Evolutionary conservation across 768 basidiomycete species (phyloP).

Genomic region (Suillus hirtellus): DNA sequence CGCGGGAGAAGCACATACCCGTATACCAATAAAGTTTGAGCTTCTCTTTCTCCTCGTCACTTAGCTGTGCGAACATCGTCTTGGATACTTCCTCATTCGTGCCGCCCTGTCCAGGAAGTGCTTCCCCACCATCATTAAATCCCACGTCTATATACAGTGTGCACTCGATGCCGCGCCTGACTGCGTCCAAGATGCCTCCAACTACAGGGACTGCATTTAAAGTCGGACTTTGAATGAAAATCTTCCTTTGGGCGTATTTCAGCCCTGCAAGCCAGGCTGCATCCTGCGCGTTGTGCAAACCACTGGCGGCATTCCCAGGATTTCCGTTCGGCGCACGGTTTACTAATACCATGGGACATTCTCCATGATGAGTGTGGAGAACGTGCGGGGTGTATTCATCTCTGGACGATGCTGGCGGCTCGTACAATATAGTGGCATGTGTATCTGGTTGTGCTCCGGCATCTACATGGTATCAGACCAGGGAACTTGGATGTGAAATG

Average conservation of each 20-base stretch:
- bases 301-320: conserved; percentile 41
- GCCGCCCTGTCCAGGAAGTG: conserved; percentile 67
- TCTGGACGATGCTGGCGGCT: conserved; percentile 25
- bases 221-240: conserved; percentile 78
- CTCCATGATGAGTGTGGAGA: conserved; percentile 54
- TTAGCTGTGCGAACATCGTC: conserved; percentile 54
- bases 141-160: conserved; percentile 61
- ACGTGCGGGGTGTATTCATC: conserved; percentile 64
- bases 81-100: conserved; percentile 70
- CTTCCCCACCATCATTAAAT: conserved; percentile 59
- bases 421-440: conserved; percentile 29
- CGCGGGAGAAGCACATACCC: conserved; percentile 19
- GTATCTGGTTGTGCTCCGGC: conserved; percentile 39
- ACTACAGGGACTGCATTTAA: conserved; percentile 68
- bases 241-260: conserved; percentile 54
- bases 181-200: conserved; percentile 57
- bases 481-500: neutral
- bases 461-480: conserved; percentile 25
- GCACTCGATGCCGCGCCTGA: conserved; percentile 59
- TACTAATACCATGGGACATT: conserved; percentile 65
- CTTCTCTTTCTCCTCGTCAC: conserved; percentile 43
- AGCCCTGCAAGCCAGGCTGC: conserved; percentile 68
- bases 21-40: conserved; percentile 60
- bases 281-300: conserved; percentile 59
- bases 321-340: conserved; percentile 62